Evolutionary conservation across 805 yeast species (phyloP).

Genomic region (Metschnikowia borealis): DNA sequence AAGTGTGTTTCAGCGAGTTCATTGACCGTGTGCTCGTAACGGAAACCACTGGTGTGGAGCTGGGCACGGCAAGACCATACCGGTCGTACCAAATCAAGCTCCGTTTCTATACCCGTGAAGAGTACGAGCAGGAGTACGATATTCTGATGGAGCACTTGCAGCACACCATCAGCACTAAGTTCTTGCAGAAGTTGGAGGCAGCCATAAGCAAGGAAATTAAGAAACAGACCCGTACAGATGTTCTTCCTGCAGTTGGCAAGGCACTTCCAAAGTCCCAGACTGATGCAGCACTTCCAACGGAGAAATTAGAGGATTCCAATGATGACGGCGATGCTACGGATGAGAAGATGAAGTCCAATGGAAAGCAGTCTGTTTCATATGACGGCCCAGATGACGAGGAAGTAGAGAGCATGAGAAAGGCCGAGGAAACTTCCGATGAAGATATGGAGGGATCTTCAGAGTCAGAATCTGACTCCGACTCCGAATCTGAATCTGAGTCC

Average conservation of each 20-base stretch:
- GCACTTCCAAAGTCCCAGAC: slow-evolving; percentile 53
- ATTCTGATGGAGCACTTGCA: slow-evolving; percentile 77
- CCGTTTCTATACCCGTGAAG: slow-evolving; percentile 68
- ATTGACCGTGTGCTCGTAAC: slow-evolving; percentile 80
- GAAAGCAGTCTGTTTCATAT: slow-evolving; percentile 85
- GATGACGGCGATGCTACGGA: slow-evolving; percentile 62
- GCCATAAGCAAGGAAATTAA: slow-evolving; percentile 76
- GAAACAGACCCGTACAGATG: slow-evolving; percentile 64
- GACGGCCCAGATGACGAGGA: slow-evolving; percentile 97
- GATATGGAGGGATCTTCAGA: slow-evolving; percentile 42
- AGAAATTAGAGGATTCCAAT: slow-evolving; percentile 38
- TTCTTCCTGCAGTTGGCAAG: slow-evolving; percentile 62
- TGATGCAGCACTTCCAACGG: slow-evolving; percentile 25
- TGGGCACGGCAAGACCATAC: slow-evolving; percentile 42
- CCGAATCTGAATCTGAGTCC: slow-evolving; percentile 36
- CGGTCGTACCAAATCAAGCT: slow-evolving; percentile 75
- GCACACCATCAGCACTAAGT: slow-evolving; percentile 55
- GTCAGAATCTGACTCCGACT: slow-evolving; percentile 28
- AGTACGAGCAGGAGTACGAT: slow-evolving; percentile 86
- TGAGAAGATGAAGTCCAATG: slow-evolving; percentile 55
- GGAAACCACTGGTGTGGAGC: slow-evolving; percentile 74
- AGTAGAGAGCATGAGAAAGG: slow-evolving; percentile 80
- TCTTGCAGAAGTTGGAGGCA: slow-evolving; percentile 66
- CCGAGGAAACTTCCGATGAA: slow-evolving; percentile 74
- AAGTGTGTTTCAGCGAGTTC: slow-evolving; percentile 81